These are phyloP conservation scores for Triticum dicoccoides DNA, from an alignment of 176 grass and related monocot genomes.

Conservation along the genomic window DNA sequence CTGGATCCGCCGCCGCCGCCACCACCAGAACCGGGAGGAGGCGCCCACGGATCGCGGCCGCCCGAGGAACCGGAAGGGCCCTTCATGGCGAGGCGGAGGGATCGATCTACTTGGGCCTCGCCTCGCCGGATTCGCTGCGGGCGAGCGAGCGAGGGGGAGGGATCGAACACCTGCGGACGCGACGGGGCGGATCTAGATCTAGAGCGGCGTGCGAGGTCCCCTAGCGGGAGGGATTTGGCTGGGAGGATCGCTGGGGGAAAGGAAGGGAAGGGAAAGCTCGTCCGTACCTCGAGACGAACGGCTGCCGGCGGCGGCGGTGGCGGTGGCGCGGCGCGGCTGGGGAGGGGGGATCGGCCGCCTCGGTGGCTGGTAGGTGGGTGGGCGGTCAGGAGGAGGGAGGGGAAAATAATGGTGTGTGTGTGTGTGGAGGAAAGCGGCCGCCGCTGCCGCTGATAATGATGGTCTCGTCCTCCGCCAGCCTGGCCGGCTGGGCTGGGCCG, in stretches of 20 bases:
- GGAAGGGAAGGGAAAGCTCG: not conserved
- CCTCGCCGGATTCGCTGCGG: not conserved
- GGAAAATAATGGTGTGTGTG: too few relatives aligned
- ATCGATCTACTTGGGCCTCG: not conserved
- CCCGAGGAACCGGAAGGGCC: slow-evolving; percentile 16
- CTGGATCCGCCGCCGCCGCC: not conserved
- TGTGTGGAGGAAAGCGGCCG: too few relatives aligned
- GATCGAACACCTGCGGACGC: slow-evolving; percentile 3
- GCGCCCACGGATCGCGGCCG: not conserved
- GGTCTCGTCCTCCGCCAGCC: not conserved
- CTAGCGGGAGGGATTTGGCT: not conserved
- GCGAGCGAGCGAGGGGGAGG: not conserved
- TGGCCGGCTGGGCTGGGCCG: not conserved
- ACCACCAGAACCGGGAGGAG: not conserved
- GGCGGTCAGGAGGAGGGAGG: not conserved
- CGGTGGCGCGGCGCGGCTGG: too few relatives aligned
- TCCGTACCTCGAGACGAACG: not conserved
- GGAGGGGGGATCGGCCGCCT: too few relatives aligned
- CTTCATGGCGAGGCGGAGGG: not conserved
- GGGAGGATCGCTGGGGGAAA: too few relatives aligned
- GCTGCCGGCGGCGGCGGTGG: too few relatives aligned
- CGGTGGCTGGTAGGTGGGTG: not conserved
- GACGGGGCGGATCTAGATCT: not conserved
- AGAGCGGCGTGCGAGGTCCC: not conserved
- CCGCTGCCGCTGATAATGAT: not conserved